phyloP scores from a whole-genome alignment of 306 rosid species.

The Rosa persica region DNA sequence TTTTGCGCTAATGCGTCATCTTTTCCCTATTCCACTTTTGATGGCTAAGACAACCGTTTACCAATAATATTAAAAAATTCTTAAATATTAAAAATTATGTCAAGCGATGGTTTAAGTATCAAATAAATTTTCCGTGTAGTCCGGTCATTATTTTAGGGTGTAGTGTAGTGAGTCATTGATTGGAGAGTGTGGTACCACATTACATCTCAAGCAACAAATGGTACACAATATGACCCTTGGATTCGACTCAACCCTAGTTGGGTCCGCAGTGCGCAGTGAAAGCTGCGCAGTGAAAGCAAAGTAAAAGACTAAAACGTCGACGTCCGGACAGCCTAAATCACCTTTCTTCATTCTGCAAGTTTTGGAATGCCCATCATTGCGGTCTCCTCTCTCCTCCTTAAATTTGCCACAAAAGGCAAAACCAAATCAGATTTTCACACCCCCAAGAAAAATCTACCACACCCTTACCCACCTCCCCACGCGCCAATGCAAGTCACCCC shows the following conservation, averaged over 20 bases:
- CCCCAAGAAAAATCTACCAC: neutral
- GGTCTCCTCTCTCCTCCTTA: conserved; percentile 8
- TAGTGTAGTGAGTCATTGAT: neutral
- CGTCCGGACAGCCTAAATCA: neutral
- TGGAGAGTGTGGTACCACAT: neutral
- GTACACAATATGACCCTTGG: neutral
- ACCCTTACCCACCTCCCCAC: neutral
- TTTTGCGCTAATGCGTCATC: too few species aligned
- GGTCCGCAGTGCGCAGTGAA: too few species aligned
- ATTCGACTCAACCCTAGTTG: neutral
- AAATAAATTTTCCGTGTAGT: too few species aligned
- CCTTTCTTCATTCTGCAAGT: neutral
- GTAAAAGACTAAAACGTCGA: neutral
- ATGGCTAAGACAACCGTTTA: too few species aligned
- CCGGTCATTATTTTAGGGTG: too few species aligned
- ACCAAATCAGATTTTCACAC: too few species aligned
- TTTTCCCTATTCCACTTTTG: too few species aligned
- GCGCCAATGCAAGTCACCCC: too few species aligned
- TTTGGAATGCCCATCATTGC: neutral
- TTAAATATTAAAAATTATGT: too few species aligned
- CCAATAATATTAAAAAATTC: too few species aligned
- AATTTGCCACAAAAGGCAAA: conserved; percentile 34
- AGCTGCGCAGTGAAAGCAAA: neutral
- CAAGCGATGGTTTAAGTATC: too few species aligned
- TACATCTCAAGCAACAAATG: neutral